Conservation (phyloP, 345 rosid species). For the Kernera saxatilis region DNA sequence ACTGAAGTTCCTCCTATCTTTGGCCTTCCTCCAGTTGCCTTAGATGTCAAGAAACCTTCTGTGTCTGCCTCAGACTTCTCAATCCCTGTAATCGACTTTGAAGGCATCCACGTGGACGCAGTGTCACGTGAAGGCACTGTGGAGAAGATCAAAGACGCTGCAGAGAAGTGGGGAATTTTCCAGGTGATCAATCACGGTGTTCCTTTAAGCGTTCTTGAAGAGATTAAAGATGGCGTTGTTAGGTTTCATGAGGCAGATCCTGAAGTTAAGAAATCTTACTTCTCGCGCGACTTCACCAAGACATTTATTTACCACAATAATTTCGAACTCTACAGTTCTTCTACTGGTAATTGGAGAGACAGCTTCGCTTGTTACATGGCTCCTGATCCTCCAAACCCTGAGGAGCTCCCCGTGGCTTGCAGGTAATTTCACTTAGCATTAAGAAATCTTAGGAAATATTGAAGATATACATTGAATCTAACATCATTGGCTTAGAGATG, state of each 20-base stretch:
- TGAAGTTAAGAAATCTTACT: conserved; percentile 33
- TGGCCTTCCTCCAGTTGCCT: conserved; percentile 2
- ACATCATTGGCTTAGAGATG: conserved; percentile 27
- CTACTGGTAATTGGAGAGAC: conserved; percentile 48
- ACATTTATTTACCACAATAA: conserved; percentile 34
- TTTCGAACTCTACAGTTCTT: conserved; percentile 33
- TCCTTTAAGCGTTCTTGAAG: conserved; percentile 29
- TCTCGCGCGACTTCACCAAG: conserved; percentile 23
- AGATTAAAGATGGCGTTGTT: conserved; percentile 26
- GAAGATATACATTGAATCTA: neutral
- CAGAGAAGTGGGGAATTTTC: conserved; percentile 45
- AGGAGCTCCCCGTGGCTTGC: conserved; percentile 48
- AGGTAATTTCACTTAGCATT: conserved; percentile 18
- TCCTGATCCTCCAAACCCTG: conserved; percentile 33
- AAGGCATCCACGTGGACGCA: neutral
- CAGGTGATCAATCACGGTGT: conserved; percentile 49
- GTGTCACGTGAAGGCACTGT: conserved; percentile 11
- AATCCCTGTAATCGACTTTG: conserved; percentile 44
- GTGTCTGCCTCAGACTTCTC: neutral
- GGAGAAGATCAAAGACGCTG: conserved; percentile 27
- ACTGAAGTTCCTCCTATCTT: conserved; percentile 32
- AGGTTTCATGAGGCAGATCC: conserved; percentile 40
- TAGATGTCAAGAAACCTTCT: neutral
- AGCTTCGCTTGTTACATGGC: conserved; percentile 33
- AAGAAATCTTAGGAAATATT: neutral